Evolutionary conservation across 2,329 filamentous ascomycete genomes (phyloP), one percentile per base, ranked within the genome.

Genomic region (Ascochyta clinopodiicola): DNA sequence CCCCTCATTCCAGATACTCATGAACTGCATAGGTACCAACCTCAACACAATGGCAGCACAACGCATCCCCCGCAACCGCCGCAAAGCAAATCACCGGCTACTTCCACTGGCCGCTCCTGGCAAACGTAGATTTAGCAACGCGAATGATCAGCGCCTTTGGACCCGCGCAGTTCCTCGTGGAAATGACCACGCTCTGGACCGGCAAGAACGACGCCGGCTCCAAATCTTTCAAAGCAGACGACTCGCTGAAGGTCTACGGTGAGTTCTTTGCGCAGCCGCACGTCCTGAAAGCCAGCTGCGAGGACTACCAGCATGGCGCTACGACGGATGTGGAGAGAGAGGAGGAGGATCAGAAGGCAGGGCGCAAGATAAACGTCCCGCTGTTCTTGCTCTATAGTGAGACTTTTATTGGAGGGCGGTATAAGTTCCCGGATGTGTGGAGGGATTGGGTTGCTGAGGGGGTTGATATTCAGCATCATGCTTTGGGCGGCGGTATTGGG

Each of bases 71-170:
- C 4, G 61, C 75, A 4, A 68, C 70, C 0, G 81, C 84, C 2
- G 56, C 57, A 3, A 64, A 66, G 55, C 80, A 82, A 1, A 75
- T 74, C 25, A 56, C 62, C 6, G 76, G 77, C 0, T 86, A 85
- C 67, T 86, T 81, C 62, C 84, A 86, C 69, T 86, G 84, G 83
- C 84, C 84, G 47, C 81, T 86, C 59, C 76, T 86, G 19, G 82
- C 84, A 8, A 84, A 86, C 64, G 67, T 73, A 0, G 71, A 71
- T 5, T 81, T 84, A 0, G 76, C 86, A 5, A 83, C 81, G 0
- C 83, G 85, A 63, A 78, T 75, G 36, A 70, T 84, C 42, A 79
- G 44, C 80, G 58, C 70, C 6, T 69, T 73, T 31, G 77, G 82
- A n/a, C 71, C 77, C 0, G 72, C 77, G 17, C 65, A 75, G 35